Conservation (phyloP, 2,329 filamentous ascomycete species). For the Nothophoma quercina region DNA sequence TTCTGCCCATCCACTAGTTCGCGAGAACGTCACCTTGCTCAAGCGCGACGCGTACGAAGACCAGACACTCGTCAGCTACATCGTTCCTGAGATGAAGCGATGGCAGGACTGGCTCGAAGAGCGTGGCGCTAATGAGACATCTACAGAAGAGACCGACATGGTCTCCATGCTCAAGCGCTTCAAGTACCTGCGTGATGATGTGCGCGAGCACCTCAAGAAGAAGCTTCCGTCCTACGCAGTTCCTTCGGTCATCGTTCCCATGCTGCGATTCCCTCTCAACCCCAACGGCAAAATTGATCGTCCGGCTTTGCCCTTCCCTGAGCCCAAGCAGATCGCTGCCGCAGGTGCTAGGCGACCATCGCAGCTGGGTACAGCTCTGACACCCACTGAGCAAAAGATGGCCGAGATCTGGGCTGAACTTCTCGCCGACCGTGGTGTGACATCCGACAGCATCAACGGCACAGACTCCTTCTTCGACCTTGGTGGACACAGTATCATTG, state of each 20-base stretch:
- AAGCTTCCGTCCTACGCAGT: conserved; percentile 79
- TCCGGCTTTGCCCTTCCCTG: conserved; percentile 80
- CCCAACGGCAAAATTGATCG: conserved; percentile 75
- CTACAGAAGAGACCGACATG: conserved; percentile 58
- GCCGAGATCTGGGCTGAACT: conserved; percentile 78
- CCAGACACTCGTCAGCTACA: conserved; percentile 84
- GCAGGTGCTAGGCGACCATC: conserved; percentile 58
- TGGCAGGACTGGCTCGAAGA: conserved; percentile 74
- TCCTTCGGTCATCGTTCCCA: conserved; percentile 75
- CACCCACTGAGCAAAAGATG: conserved; percentile 69
- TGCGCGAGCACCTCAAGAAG: conserved; percentile 72
- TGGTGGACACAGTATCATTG: conserved; percentile 81
- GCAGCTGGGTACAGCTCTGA: conserved; percentile 56
- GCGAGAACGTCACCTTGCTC: conserved; percentile 86
- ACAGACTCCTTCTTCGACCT: conserved; percentile 77
- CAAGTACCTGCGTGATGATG: conserved; percentile 65
- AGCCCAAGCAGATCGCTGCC: conserved; percentile 70
- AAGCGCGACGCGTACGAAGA: conserved; percentile 86
- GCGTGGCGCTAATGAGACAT: conserved; percentile 48
- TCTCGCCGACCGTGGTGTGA: conserved; percentile 65
- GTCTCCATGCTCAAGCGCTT: conserved; percentile 67
- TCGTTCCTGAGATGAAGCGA: conserved; percentile 80
- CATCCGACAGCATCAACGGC: conserved; percentile 70
- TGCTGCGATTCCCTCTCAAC: conserved; percentile 75
- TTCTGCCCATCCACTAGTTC: conserved; percentile 74